phyloP scores from a whole-genome alignment of 768 basidiomycete genomes.

The Leccinum ochraceum region DNA sequence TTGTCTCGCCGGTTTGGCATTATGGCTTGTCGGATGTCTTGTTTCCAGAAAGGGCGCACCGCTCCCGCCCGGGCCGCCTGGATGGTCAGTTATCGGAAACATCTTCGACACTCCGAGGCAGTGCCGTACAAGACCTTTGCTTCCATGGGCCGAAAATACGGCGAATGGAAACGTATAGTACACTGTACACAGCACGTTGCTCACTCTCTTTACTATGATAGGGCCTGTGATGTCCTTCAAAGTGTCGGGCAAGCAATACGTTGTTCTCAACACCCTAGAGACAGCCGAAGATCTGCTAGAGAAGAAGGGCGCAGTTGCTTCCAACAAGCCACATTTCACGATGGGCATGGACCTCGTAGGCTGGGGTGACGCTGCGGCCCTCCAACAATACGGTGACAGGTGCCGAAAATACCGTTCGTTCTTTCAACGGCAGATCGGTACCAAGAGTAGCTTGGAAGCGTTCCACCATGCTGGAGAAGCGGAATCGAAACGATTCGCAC shows the following conservation, averaged over 20 bases:
- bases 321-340: background rate
- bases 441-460: constrained; percentile 2
- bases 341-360: too few species aligned
- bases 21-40: background rate
- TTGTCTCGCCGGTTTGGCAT: constrained; percentile 15
- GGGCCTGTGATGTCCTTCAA: too few species aligned
- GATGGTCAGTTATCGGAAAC: too few species aligned
- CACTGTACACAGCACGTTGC: too few species aligned
- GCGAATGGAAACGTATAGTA: too few species aligned
- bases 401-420: background rate
- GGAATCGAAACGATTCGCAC: constrained; percentile 6
- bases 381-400: background rate
- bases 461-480: constrained; percentile 9
- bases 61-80: constrained; percentile 15
- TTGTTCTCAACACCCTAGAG: constrained; percentile 50
- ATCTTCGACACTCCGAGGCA: too few species aligned
- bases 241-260: constrained; percentile 41
- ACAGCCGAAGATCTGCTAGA: constrained; percentile 21
- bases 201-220: too few species aligned
- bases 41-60: background rate
- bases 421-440: constrained; percentile 10
- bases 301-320: constrained; percentile 8
- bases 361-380: background rate
- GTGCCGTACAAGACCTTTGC: too few species aligned
- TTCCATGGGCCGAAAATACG: too few species aligned